Conservation (phyloP, 306 rosid genomes). For the Cicer arietinum region DNA sequence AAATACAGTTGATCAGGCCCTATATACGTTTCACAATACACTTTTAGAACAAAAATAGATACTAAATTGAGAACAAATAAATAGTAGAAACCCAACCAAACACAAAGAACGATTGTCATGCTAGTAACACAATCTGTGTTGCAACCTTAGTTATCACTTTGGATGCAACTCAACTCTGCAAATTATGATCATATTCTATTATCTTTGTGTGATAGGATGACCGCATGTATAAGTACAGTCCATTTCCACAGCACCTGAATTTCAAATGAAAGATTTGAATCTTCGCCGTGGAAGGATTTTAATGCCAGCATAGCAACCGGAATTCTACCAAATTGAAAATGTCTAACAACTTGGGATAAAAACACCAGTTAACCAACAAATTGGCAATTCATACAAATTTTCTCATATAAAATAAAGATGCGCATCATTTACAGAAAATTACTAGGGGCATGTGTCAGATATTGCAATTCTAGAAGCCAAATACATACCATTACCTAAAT, state of each 20-base stretch:
- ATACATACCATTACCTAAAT: conserved; percentile 35
- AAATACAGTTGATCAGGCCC: neutral
- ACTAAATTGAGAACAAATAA: neutral
- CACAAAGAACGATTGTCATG: neutral
- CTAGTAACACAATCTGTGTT: neutral
- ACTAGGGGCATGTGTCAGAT: conserved; percentile 22
- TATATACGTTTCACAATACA: neutral
- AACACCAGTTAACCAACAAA: conserved; percentile 27
- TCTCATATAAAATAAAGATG: conserved; percentile 1
- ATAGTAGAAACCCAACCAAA: neutral
- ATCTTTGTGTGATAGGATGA: neutral
- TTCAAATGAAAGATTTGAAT: conserved; percentile 16
- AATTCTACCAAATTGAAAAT: conserved; percentile 3
- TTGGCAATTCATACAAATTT: conserved; percentile 17
- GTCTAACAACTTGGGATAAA: neutral
- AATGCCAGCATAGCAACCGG: neutral
- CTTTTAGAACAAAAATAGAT: neutral
- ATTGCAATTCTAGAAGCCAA: conserved; percentile 33
- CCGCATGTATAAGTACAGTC: neutral
- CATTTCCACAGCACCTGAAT: neutral
- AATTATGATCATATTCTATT: neutral
- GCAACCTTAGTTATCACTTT: neutral
- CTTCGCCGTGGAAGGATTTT: conserved; percentile 7
- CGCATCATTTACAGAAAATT: conserved; percentile 41
- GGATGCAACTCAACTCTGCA: neutral